phyloP scores from a whole-genome alignment of 1,284 basidiomycete genomes.

The Cutaneotrichosporon spelunceum region DNA sequence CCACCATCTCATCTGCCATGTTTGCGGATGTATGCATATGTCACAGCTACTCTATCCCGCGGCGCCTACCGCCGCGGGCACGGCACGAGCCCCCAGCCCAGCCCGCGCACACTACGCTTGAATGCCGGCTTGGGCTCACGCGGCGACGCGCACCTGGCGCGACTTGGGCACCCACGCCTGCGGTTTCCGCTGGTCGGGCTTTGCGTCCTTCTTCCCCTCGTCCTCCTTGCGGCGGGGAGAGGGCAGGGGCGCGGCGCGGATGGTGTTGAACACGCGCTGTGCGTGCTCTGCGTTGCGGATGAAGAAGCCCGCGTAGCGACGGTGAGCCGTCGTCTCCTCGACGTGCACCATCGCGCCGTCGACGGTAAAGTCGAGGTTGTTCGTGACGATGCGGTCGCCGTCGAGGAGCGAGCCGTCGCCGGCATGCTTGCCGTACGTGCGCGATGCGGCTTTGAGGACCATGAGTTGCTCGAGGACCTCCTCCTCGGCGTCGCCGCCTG shows the following conservation, averaged over 20 bases:
- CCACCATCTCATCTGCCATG: no score
- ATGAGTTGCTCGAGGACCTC: slow-evolving; percentile 94
- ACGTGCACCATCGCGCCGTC: slow-evolving; percentile 93
- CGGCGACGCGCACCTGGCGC: slow-evolving; percentile 30
- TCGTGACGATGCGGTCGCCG: slow-evolving; percentile 81
- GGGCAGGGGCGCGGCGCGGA: slow-evolving; percentile 67
- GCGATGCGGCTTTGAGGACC: slow-evolving; percentile 79
- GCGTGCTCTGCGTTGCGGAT: slow-evolving; percentile 90
- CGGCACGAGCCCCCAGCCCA: neutral
- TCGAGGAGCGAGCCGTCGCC: slow-evolving; percentile 65
- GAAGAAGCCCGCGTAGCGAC: slow-evolving; percentile 94
- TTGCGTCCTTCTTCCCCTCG: slow-evolving; percentile 20
- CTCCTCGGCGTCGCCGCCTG: slow-evolving; percentile 61
- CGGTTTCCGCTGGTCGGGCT: slow-evolving; percentile 18
- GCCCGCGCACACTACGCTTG: neutral
- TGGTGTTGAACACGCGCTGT: slow-evolving; percentile 73
- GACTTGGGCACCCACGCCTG: slow-evolving; percentile 33
- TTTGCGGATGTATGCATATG: slow-evolving; percentile 9
- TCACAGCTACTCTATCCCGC: slow-evolving; percentile 7
- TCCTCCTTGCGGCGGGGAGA: slow-evolving; percentile 33
- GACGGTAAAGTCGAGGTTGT: slow-evolving; percentile 93
- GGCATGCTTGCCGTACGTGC: slow-evolving; percentile 63
- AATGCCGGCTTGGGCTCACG: slow-evolving; percentile 13
- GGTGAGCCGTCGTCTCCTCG: slow-evolving; percentile 84
- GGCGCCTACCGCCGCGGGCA: neutral